These are phyloP conservation scores for Acer saccharum DNA, from an alignment of 345 rosid genomes.

Conservation along the genomic window DNA sequence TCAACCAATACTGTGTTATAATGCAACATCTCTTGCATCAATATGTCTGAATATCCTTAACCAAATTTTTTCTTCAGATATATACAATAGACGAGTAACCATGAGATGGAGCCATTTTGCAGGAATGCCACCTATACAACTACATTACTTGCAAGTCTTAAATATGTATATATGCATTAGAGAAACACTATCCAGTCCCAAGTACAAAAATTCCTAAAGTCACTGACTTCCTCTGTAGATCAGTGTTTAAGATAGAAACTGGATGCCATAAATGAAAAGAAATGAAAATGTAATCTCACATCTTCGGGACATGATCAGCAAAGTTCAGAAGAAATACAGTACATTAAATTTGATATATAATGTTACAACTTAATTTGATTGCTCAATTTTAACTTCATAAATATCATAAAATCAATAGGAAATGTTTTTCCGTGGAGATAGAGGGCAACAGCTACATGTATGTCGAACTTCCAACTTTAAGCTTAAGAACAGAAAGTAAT, in stretches of 20 bases:
- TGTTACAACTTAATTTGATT: neutral
- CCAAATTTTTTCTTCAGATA: neutral
- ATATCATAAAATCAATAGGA: neutral
- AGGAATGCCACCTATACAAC: neutral
- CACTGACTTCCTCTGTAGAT: neutral
- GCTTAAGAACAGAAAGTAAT: neutral
- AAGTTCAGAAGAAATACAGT: neutral
- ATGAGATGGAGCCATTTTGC: neutral
- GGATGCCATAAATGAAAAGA: neutral
- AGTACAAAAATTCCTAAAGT: neutral
- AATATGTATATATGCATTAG: neutral
- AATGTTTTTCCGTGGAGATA: neutral
- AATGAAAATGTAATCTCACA: neutral
- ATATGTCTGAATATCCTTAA: neutral
- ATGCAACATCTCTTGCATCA: neutral
- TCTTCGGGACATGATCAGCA: neutral
- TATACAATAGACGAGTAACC: neutral
- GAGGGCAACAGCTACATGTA: neutral
- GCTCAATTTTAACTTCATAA: neutral
- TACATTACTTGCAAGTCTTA: neutral
- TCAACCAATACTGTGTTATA: slow-evolving; percentile 1
- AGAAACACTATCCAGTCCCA: neutral
- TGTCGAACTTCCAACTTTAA: neutral
- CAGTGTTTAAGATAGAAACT: neutral
- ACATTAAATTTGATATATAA: neutral